These are phyloP conservation scores for Dispira parvispora DNA, from an alignment of 192 early-diverging fungal genomes.

Conservation along the genomic window DNA sequence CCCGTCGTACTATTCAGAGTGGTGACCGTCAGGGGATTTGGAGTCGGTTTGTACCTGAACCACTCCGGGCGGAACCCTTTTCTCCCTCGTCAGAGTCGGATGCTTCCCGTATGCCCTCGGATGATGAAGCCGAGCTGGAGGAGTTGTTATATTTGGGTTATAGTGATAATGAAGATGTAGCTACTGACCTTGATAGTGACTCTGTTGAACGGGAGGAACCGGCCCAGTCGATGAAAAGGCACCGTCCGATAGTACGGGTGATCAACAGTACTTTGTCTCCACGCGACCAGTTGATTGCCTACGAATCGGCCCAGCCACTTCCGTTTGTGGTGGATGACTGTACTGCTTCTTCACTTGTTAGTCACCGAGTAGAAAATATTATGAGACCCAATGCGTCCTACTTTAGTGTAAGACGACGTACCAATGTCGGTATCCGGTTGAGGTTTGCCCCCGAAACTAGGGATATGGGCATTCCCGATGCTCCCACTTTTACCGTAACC, in stretches of 20 bases:
- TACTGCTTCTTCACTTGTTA: background rate
- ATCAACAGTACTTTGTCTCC: conserved; percentile 1
- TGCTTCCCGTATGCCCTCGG: no score
- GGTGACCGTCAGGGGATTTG: no score
- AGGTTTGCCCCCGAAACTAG: background rate
- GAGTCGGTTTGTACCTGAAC: no score
- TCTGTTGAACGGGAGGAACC: background rate
- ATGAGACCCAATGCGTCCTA: conserved; percentile 19
- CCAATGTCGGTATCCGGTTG: background rate
- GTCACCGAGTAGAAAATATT: conserved; percentile 9
- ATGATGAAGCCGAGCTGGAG: no score
- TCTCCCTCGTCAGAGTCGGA: no score
- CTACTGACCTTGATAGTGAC: conserved; percentile 1
- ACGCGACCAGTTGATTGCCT: background rate
- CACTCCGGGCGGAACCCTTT: no score
- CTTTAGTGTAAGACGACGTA: conserved; percentile 16
- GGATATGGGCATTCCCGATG: background rate
- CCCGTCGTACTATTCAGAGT: no score
- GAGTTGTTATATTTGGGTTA: no score
- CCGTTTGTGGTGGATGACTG: background rate
- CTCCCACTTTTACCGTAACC: background rate
- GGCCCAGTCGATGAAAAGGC: background rate
- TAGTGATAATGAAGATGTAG: no score
- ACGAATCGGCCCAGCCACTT: background rate
- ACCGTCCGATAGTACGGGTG: background rate